Conservation (phyloP, 2,329 filamentous ascomycete species). For the Stemphylium beticola region DNA sequence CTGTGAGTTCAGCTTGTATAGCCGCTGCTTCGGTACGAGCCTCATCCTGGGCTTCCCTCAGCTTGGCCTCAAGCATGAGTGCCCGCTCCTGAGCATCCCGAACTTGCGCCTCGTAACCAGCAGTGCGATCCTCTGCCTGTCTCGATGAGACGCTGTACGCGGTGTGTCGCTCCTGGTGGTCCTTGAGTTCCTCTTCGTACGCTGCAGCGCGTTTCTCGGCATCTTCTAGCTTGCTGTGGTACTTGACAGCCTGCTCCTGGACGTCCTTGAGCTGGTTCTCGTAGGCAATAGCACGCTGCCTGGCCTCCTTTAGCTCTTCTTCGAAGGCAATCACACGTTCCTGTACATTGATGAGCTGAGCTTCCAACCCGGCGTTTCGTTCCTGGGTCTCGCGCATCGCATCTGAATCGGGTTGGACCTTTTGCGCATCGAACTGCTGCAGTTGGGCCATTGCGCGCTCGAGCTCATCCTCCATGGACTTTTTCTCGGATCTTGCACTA, state of each 20-base stretch:
- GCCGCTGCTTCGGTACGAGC: constrained; percentile 43
- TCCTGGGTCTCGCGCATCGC: constrained; percentile 39
- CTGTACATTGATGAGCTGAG: constrained; percentile 42
- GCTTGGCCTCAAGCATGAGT: constrained; percentile 41
- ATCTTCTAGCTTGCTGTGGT: constrained; percentile 39
- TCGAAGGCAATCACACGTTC: constrained; percentile 43
- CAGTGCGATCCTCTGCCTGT: constrained; percentile 31
- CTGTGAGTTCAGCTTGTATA: constrained; percentile 45
- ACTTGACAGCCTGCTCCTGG: constrained; percentile 36
- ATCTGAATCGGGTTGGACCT: constrained; percentile 25
- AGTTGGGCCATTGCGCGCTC: constrained; percentile 44
- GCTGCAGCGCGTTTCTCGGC: constrained; percentile 35
- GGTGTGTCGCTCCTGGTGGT: constrained; percentile 36
- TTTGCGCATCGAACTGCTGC: constrained; percentile 37
- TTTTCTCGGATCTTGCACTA: constrained; percentile 44
- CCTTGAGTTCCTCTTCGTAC: constrained; percentile 38
- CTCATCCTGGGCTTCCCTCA: constrained; percentile 42
- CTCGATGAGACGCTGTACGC: constrained; percentile 28
- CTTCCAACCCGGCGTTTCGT: constrained; percentile 42
- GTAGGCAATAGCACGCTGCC: constrained; percentile 38
- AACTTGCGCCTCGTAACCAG: constrained; percentile 41
- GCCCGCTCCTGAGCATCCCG: constrained; percentile 43
- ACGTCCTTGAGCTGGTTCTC: constrained; percentile 44
- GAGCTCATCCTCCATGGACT: constrained; percentile 44
- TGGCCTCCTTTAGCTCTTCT: constrained; percentile 32